These are phyloP conservation scores for Glebionis coronaria DNA, from an alignment of 129 eudicot species.

Conservation along the genomic window DNA sequence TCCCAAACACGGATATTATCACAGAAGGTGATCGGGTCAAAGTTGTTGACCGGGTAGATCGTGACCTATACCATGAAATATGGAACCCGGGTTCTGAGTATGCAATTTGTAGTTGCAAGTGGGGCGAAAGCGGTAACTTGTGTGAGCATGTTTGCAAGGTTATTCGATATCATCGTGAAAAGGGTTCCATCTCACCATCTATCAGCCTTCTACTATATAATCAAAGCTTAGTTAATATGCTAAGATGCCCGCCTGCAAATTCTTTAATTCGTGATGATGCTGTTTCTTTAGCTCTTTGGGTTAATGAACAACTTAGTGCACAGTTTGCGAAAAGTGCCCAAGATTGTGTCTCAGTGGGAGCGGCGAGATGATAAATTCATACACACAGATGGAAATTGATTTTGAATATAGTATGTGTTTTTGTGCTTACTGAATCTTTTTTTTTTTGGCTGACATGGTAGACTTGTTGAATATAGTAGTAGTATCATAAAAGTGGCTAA, in stretches of 20 bases:
- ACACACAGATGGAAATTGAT: slow-evolving; percentile 19
- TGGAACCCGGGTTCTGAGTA: slow-evolving; percentile 70
- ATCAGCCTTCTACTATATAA: slow-evolving; percentile 47
- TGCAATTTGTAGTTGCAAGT: slow-evolving; percentile 55
- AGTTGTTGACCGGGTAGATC: slow-evolving; percentile 44
- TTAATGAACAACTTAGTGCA: slow-evolving; percentile 47
- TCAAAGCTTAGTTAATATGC: slow-evolving; percentile 49
- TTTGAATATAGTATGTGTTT: not conserved
- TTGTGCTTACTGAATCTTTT: no score
- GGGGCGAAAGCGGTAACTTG: slow-evolving; percentile 55
- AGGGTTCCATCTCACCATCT: slow-evolving; percentile 39
- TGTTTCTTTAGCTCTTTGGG: slow-evolving; percentile 63
- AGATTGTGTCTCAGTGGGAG: slow-evolving; percentile 15
- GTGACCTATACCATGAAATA: slow-evolving; percentile 32
- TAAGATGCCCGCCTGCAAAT: slow-evolving; percentile 60
- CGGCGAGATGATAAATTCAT: slow-evolving; percentile 7
- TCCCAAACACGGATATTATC: slow-evolving; percentile 49
- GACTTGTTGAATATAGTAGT: no score
- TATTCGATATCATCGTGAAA: slow-evolving; percentile 35
- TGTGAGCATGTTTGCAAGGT: slow-evolving; percentile 68
- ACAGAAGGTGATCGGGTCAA: slow-evolving; percentile 46
- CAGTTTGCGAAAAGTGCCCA: slow-evolving; percentile 18
- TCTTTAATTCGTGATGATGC: slow-evolving; percentile 75
- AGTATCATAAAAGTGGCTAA: no score
- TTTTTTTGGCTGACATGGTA: no score